Conservation (phyloP, 2,329 filamentous ascomycete species). For the Sclerotinia trifoliorum region DNA sequence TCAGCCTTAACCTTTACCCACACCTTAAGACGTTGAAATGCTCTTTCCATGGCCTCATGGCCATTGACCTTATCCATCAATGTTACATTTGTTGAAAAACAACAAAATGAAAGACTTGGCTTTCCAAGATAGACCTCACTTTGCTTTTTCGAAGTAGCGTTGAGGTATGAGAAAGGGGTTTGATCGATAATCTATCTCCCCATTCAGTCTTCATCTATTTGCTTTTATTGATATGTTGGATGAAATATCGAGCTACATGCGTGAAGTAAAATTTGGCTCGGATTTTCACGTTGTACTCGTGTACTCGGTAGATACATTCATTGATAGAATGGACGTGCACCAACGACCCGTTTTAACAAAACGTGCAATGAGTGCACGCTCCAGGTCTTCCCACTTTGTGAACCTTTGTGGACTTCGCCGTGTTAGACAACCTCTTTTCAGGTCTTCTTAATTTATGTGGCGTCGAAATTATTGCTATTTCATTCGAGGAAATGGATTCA, state of each 20-base stretch:
- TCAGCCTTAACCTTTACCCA: slow-evolving; percentile 9
- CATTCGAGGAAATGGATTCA: neutral
- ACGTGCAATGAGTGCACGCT: neutral
- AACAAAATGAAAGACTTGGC: slow-evolving; percentile 4
- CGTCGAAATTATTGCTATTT: neutral
- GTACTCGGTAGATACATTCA: neutral
- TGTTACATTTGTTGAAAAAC: slow-evolving; percentile 9
- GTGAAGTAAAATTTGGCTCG: neutral
- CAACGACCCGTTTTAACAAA: neutral
- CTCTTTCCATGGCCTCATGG: slow-evolving; percentile 2
- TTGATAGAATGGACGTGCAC: neutral
- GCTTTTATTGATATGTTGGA: neutral
- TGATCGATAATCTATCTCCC: neutral
- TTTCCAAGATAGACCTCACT: neutral
- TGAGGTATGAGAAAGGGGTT: slow-evolving; percentile 16
- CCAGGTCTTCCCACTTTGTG: neutral
- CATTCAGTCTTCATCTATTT: neutral
- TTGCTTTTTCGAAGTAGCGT: neutral
- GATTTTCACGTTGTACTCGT: neutral
- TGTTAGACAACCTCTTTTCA: slow-evolving; percentile 5
- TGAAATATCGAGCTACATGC: neutral
- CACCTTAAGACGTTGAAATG: neutral
- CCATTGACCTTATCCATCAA: neutral
- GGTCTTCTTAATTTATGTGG: slow-evolving; percentile 3
- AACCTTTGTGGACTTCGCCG: neutral